These are phyloP conservation scores for Solanum appendiculatum DNA, from an alignment of 257 asterid species.

Conservation along the genomic window DNA sequence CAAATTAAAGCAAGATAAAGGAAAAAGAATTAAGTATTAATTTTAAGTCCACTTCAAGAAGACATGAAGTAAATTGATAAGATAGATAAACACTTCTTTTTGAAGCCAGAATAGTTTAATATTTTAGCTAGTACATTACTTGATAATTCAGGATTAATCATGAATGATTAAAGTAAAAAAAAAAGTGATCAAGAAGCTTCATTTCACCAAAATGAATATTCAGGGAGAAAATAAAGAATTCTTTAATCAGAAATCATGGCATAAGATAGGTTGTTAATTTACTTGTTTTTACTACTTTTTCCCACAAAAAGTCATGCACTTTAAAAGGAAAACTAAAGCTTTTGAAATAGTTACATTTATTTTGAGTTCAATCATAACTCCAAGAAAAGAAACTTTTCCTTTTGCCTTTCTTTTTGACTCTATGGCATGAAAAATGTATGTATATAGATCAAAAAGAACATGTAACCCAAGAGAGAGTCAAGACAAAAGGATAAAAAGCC, in stretches of 20 bases:
- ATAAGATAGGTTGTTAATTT: neutral
- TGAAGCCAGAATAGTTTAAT: neutral
- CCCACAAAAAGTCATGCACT: neutral
- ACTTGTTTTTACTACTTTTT: neutral
- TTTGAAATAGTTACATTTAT: neutral
- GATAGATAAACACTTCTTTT: neutral
- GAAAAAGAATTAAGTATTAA: neutral
- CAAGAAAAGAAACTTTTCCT: neutral
- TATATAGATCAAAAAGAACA: neutral
- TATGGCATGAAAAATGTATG: neutral
- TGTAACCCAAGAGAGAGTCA: neutral
- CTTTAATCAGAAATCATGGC: neutral
- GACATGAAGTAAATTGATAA: neutral
- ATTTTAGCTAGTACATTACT: slow-evolving; percentile 5
- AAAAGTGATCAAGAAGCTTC: neutral
- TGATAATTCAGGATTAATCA: neutral
- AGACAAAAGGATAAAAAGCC: neutral
- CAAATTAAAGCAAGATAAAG: neutral
- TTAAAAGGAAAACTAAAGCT: neutral
- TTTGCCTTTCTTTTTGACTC: neutral
- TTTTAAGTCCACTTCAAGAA: neutral
- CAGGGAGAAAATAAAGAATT: neutral
- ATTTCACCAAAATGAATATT: neutral
- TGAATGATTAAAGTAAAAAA: neutral
- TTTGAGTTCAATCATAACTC: neutral